Evolutionary conservation across 257 asterid genomes (phyloP), one percentile per base, ranked within the genome.

Genomic region (Oldenlandia corymbosa): DNA sequence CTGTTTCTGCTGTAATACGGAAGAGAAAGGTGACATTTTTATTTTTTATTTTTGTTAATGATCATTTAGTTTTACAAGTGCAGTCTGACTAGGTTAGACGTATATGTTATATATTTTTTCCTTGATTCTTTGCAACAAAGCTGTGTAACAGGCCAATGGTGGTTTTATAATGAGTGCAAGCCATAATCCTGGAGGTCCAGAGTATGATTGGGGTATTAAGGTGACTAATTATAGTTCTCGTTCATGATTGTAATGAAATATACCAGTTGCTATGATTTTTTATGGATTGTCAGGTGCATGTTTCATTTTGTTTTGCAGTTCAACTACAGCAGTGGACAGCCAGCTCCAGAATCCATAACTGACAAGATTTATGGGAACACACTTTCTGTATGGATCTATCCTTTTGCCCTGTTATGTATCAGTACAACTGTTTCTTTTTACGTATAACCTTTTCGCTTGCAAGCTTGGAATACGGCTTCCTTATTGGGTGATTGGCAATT

Each of bases 191-290:
- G 99, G 99, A 62, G 99, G 99, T 66, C 99, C 97, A 10, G 96
- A 90, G 24, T 85, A 90, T 62, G 99, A 93, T 69, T 93, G 99
- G 99, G 99, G 99, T 68, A 93, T 93, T 79, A 93, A 93, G 99
- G 97, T 90, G 47, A 71, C 60, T 46, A 68, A 31, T 43, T 37
- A 26, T 57, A 49, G 27, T 58, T 66, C 14, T 39, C 10, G 14
- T 17, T 62, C 37, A 10, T 34, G 27, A 32, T 55, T 54, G 20
- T 4, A 66, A 12, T 17, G 58, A 13, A 12, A 24, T 30, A 21
- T 7, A 7, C 3, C 13, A 28, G 64, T 54, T 53, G 20, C 14
- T 28, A 26, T 55, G 11, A 30, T 43, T 4, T 27, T 23, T 30
- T 18, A 23, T 41, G 31, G 46, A 20, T n/a, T 0, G 32, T 60